Base-by-base conservation (phyloP, 2,329 filamentous ascomycete genomes). In the Fusarium siculi region DNA sequence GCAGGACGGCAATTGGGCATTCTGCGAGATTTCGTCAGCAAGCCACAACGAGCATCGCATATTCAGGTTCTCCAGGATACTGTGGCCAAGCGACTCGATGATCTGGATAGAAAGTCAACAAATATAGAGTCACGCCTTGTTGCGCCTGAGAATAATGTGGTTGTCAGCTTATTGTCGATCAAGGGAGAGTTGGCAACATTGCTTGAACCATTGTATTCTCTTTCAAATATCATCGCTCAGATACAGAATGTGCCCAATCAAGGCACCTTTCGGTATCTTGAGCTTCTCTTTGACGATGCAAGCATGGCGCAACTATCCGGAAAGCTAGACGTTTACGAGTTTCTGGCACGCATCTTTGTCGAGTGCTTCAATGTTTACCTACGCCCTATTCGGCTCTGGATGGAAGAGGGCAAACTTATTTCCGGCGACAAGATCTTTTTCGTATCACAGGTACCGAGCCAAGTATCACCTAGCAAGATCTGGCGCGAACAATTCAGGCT, bases 301-400 rank as follows among this genome's bases (percentile, higher is more conserved):
- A 92, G 90, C 66, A 84, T 89, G 57, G 88, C 92, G 2, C 95
- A 97, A 78, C 86, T 93, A 49, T 87, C 89, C 21, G 92, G 92
- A 2, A 89, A 93, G 62, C 83, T 86, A 4, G 79, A 80, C 0
- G 84, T 88, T 2, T 96, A 93, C 77, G 81, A 84, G 43, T 90
- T 89, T 43, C 84, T 96, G 9, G 90, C 90, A 4, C 84, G 84
- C 1, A 85, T 96, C 7, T 96, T 98, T 78, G 91, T 96, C 62
- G 88, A 92, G 50, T 97, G 94, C 78, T 92, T 98, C 66, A 89
- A 91, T 64, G 90, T 94, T 4, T 98, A 97, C 80, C 86, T 97
- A 42, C 90, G 90, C 43, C 93, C 95, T 0, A 92, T 98, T 49
- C 88, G 91, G 40, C 84, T 87, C 21, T 98, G 96, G 96, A 96